A percentile compares a stretch with the other conserved stretches of the same genome.
These are phyloP conservation scores for Vaccinium darrowii DNA, from an alignment of 148 eudicot genomes.

Conservation along the genomic window DNA sequence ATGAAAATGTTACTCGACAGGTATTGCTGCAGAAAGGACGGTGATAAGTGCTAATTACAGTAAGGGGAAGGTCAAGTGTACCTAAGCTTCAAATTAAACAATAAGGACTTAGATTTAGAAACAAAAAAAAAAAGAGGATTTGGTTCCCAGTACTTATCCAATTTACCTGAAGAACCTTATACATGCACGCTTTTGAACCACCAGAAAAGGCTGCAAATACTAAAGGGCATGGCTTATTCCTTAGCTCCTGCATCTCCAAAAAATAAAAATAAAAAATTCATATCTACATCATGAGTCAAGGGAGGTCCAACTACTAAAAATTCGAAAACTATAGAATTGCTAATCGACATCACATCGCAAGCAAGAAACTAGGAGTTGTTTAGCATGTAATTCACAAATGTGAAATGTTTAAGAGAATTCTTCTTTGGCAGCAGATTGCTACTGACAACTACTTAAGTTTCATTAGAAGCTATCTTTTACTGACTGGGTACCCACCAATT, in stretches of 20 bases:
- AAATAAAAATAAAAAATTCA: not conserved
- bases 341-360: not conserved
- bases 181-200: conserved; percentile 74
- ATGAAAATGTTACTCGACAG: not conserved
- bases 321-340: not conserved
- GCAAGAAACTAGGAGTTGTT: not conserved
- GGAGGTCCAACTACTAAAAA: not conserved
- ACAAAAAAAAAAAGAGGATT: not conserved
- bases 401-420: not conserved
- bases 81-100: not conserved
- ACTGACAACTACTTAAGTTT: not conserved
- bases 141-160: not conserved
- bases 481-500: not conserved
- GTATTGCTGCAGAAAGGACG: not conserved
- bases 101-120: not conserved
- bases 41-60: not conserved
- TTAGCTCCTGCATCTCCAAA: conserved; percentile 41
- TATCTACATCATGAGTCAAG: conserved; percentile 3
- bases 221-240: conserved; percentile 51
- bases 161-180: conserved; percentile 62
- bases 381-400: not conserved
- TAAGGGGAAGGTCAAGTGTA: not conserved
- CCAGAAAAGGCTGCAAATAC: conserved; percentile 60
- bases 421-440: not conserved
- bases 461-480: not conserved